phyloP scores from a whole-genome alignment of 352 stramenopile genomes.

The Pythium dissimile region DNA sequence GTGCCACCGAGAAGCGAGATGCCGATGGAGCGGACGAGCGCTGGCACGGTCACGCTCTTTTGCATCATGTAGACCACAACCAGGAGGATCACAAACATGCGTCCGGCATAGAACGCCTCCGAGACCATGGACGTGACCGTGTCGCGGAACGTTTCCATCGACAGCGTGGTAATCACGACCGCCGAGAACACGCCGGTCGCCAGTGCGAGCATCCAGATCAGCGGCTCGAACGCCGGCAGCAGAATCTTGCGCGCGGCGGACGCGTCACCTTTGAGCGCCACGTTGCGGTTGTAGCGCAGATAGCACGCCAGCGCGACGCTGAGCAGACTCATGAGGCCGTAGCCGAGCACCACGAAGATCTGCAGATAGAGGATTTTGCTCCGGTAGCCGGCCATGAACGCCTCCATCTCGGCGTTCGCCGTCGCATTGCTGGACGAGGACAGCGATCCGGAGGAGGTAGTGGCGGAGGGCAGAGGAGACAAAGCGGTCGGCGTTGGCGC shows the following conservation, averaged over 20 bases:
- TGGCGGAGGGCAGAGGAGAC: background rate
- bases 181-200: conserved; percentile 34
- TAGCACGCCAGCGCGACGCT: conserved; percentile 37
- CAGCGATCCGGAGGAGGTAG: background rate
- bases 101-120: conserved; percentile 48
- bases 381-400: background rate
- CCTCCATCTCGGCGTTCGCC: background rate
- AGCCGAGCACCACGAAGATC: conserved; percentile 11
- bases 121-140: conserved; percentile 4
- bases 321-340: conserved; percentile 2
- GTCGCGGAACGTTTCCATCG: conserved; percentile 20
- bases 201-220: conserved; percentile 51
- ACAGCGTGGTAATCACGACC: conserved; percentile 25
- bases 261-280: conserved; percentile 44
- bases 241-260: conserved; percentile 51
- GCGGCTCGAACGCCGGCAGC: conserved; percentile 60
- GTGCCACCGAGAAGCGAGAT: conserved; percentile 35
- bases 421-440: background rate
- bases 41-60: conserved; percentile 50
- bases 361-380: background rate
- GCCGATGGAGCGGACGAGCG: conserved; percentile 32
- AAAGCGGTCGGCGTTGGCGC: background rate
- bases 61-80: conserved; percentile 53
- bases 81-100: conserved; percentile 46
- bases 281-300: conserved; percentile 50